Evolutionary conservation across 768 basidiomycete species (phyloP).

Genomic region (Boletus subparvulus): DNA sequence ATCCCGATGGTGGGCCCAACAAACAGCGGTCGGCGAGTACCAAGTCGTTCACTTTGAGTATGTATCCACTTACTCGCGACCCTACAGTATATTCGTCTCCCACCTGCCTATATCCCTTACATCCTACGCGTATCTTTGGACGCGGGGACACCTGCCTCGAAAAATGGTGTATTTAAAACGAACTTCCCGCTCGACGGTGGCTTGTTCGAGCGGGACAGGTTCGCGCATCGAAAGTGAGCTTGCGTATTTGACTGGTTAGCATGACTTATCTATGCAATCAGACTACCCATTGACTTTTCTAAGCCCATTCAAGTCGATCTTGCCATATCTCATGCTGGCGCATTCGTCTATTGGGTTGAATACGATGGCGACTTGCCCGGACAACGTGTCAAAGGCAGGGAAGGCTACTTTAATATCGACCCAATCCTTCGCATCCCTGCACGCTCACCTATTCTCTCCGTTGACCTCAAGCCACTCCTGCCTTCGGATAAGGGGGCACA

Average conservation of each 20-base stretch:
- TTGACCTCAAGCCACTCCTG: slow-evolving; percentile 50
- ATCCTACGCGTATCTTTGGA: slow-evolving; percentile 88
- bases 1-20: slow-evolving; percentile 87
- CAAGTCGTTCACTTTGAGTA: slow-evolving; percentile 1
- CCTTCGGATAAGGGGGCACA: slow-evolving; percentile 51
- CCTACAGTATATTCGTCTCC: slow-evolving; percentile 88
- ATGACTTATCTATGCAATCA: slow-evolving; percentile 34
- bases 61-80: slow-evolving; percentile 10
- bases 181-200: slow-evolving; percentile 97
- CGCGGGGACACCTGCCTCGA: slow-evolving; percentile 87
- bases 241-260: neutral
- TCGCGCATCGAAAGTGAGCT: slow-evolving; percentile 72
- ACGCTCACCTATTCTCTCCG: slow-evolving; percentile 70
- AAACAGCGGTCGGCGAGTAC: slow-evolving; percentile 76
- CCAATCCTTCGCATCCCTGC: slow-evolving; percentile 77
- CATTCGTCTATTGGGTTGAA: slow-evolving; percentile 94
- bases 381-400: slow-evolving; percentile 72
- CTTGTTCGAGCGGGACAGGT: slow-evolving; percentile 70
- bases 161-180: slow-evolving; percentile 90
- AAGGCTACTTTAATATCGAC: slow-evolving; percentile 96
- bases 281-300: slow-evolving; percentile 81
- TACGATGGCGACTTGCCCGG: slow-evolving; percentile 66
- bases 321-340: slow-evolving; percentile 94
- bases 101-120: slow-evolving; percentile 86
- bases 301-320: slow-evolving; percentile 93